phyloP scores from a whole-genome alignment of 495 filamentous ascomycete species.

The Corynascus novoguineensis region DNA sequence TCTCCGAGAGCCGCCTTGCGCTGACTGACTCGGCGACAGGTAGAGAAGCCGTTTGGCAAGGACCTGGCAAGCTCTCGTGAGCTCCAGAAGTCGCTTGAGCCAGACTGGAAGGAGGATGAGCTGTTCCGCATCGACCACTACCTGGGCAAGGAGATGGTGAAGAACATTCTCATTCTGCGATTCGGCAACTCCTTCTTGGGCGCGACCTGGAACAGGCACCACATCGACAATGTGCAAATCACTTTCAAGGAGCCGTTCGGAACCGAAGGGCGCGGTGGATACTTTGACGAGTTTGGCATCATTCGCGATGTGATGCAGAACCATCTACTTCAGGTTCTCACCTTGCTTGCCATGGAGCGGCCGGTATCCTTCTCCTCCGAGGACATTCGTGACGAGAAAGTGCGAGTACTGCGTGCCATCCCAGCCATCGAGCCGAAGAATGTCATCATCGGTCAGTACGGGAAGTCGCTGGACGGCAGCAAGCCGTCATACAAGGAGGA shows the following conservation, averaged over 20 bases:
- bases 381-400: conserved; percentile 98
- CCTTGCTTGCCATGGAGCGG: conserved; percentile 94
- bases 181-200: conserved; percentile 99
- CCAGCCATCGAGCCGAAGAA: conserved; percentile 98
- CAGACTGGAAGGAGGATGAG: conserved; percentile 99
- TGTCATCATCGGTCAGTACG: conserved; percentile 99
- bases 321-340: conserved; percentile 93
- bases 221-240: conserved; percentile 99
- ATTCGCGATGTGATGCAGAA: conserved; percentile 99
- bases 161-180: conserved; percentile 96
- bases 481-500: conserved; percentile 99
- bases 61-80: conserved; percentile 91
- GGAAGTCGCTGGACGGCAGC: conserved; percentile 89
- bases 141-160: conserved; percentile 99
- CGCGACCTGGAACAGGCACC: conserved; percentile 97
- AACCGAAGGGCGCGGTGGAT: conserved; percentile 97
- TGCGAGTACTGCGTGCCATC: conserved; percentile 89
- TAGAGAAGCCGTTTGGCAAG: conserved; percentile 99
- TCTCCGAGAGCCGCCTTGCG: too few relatives aligned
- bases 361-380: conserved; percentile 98
- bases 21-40: conserved; percentile 45
- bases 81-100: conserved; percentile 89
- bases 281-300: conserved; percentile 99
- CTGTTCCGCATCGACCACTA: conserved; percentile 99
- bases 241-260: conserved; percentile 99